A percentile compares a stretch with the other conserved stretches of the same genome.
These are phyloP conservation scores for Eutypa lata DNA, from an alignment of 2,329 filamentous ascomycete species.

Conservation along the genomic window DNA sequence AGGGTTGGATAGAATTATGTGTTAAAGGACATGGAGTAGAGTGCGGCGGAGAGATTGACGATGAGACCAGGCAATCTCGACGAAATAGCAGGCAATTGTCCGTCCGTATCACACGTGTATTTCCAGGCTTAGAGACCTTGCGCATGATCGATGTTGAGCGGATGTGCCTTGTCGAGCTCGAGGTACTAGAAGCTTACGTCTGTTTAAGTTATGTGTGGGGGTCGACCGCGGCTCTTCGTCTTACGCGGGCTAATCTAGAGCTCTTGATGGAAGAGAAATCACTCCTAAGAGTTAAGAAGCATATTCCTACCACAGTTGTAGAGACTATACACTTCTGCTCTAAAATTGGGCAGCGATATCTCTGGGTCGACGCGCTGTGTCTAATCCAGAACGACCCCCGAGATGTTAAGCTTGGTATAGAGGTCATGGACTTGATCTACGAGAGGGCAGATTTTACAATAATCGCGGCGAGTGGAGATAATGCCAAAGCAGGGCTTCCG, in stretches of 20 bases:
- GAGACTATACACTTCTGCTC: conserved; percentile 15
- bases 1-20: too few species aligned
- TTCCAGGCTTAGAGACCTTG: neutral
- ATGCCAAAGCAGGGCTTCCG: conserved; percentile 3
- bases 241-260: neutral
- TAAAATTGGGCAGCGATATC: conserved; percentile 12
- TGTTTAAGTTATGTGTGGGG: conserved; percentile 10
- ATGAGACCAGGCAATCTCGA: too few species aligned
- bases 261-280: neutral
- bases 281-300: neutral
- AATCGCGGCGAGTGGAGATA: conserved; percentile 6
- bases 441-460: conserved; percentile 8
- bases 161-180: neutral
- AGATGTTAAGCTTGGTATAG: conserved; percentile 14
- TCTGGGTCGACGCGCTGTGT: conserved; percentile 26
- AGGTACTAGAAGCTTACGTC: neutral
- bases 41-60: too few species aligned
- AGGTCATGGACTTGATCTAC: conserved; percentile 17
- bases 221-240: neutral
- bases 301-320: conserved; percentile 10
- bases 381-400: conserved; percentile 19
- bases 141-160: neutral
- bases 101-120: neutral
- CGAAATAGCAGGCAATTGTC: too few species aligned
- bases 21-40: too few species aligned